These are phyloP conservation scores for Penicillium fimorum DNA, from an alignment of 495 filamentous ascomycete genomes.

Conservation along the genomic window DNA sequence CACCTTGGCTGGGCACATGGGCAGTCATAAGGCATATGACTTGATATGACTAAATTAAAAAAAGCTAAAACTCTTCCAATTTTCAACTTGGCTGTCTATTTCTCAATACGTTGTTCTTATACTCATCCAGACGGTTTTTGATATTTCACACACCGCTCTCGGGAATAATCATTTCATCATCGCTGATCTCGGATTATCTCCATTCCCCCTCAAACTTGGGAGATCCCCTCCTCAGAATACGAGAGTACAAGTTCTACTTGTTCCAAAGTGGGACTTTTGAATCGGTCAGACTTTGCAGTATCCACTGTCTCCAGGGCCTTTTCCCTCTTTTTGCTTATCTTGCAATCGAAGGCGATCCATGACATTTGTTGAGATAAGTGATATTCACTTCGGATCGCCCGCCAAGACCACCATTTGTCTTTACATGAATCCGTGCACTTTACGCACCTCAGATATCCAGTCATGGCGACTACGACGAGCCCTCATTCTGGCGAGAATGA, in stretches of 20 bases:
- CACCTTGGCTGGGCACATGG: background rate
- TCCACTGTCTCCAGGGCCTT: background rate
- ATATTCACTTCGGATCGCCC: conserved; percentile 18
- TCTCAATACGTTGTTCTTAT: too few species aligned
- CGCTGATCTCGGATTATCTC: background rate
- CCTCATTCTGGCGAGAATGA: conserved; percentile 33
- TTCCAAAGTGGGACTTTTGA: background rate
- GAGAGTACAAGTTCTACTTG: background rate
- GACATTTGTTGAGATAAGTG: background rate
- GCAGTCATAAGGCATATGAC: background rate
- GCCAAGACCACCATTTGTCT: conserved; percentile 20
- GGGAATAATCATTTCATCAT: conserved; percentile 14
- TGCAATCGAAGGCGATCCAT: conserved; percentile 14
- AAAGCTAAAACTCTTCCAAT: too few species aligned
- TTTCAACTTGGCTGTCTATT: too few species aligned
- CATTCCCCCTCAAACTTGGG: background rate
- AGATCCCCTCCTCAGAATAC: background rate
- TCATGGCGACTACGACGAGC: conserved; percentile 23
- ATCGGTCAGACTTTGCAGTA: background rate
- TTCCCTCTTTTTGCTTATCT: background rate
- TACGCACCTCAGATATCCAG: conserved; percentile 8
- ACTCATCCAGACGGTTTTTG: background rate
- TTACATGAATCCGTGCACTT: conserved; percentile 25
- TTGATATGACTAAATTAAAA: conserved; percentile 1
- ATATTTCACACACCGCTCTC: conserved; percentile 8